Evolutionary conservation across 2,329 filamentous ascomycete species (phyloP).

Genomic region (Scleromitrula shiraiana): DNA sequence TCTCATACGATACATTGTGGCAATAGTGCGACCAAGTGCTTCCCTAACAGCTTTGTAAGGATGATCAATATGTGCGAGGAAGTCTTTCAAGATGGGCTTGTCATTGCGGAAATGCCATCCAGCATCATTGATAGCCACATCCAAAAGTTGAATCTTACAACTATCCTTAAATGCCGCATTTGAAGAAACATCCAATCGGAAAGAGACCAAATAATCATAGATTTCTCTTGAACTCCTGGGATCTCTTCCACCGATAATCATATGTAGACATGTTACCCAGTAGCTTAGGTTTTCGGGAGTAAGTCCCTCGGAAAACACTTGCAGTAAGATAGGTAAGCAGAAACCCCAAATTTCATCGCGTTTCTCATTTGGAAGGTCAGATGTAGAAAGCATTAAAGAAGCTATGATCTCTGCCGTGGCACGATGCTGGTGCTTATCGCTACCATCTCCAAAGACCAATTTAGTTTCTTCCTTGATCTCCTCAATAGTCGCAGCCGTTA

Average conservation of each 20-base stretch:
- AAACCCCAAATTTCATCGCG: conserved; percentile 79
- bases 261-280: conserved; percentile 89
- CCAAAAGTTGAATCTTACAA: conserved; percentile 85
- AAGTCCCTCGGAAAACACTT: conserved; percentile 81
- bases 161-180: conserved; percentile 99
- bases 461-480: conserved; percentile 78
- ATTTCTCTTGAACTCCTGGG: conserved; percentile 82
- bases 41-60: conserved; percentile 97
- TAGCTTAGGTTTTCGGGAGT: conserved; percentile 93
- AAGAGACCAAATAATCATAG: conserved; percentile 71
- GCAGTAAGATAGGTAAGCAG: conserved; percentile 77
- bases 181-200: conserved; percentile 86
- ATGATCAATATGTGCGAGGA: conserved; percentile 86
- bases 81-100: conserved; percentile 80
- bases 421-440: conserved; percentile 94
- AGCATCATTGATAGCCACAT: conserved; percentile 77
- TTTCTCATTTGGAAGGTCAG: conserved; percentile 66
- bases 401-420: conserved; percentile 91
- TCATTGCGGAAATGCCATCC: conserved; percentile 96
- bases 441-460: conserved; percentile 81
- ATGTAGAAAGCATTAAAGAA: conserved; percentile 71
- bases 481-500: conserved; percentile 71
- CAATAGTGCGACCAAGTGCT: conserved; percentile 83
- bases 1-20: conserved; percentile 79
- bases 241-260: conserved; percentile 82